These are phyloP conservation scores for Prunus mume DNA, from an alignment of 306 rosid species.

Conservation along the genomic window DNA sequence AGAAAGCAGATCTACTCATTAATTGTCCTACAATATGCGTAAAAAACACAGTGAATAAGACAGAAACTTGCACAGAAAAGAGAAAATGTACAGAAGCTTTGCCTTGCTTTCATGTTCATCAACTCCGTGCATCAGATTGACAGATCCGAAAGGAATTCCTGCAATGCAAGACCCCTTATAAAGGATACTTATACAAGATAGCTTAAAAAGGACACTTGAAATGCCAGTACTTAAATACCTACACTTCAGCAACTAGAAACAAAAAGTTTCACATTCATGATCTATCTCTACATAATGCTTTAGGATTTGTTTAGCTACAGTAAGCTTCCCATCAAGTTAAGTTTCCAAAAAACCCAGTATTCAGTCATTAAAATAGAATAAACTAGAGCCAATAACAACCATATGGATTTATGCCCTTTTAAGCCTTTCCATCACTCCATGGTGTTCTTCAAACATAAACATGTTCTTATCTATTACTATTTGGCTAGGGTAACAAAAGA, in stretches of 20 bases:
- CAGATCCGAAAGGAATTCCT: slow-evolving; percentile 99
- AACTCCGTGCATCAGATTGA: slow-evolving; percentile 90
- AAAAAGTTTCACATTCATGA: slow-evolving; percentile 5
- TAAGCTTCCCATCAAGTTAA: slow-evolving; percentile 17
- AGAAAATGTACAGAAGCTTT: slow-evolving; percentile 35
- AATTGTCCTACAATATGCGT: background rate
- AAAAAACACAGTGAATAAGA: background rate
- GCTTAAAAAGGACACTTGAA: background rate
- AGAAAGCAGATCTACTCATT: background rate
- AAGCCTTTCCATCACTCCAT: background rate
- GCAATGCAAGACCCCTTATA: slow-evolving; percentile 29
- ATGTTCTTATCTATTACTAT: background rate
- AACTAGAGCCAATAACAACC: background rate
- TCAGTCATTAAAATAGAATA: background rate
- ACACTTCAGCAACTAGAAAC: background rate
- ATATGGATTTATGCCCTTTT: background rate
- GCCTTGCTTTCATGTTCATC: slow-evolving; percentile 98
- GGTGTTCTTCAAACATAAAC: too few species aligned
- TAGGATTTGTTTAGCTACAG: background rate
- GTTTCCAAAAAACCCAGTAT: background rate
- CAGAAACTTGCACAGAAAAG: slow-evolving; percentile 27
- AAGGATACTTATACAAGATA: background rate
- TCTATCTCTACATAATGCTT: background rate
- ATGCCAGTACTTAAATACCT: background rate
- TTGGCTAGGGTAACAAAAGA: background rate